Base-by-base conservation (phyloP, 1,139 yeast species). In the Sporopachydermia cereana region DNA sequence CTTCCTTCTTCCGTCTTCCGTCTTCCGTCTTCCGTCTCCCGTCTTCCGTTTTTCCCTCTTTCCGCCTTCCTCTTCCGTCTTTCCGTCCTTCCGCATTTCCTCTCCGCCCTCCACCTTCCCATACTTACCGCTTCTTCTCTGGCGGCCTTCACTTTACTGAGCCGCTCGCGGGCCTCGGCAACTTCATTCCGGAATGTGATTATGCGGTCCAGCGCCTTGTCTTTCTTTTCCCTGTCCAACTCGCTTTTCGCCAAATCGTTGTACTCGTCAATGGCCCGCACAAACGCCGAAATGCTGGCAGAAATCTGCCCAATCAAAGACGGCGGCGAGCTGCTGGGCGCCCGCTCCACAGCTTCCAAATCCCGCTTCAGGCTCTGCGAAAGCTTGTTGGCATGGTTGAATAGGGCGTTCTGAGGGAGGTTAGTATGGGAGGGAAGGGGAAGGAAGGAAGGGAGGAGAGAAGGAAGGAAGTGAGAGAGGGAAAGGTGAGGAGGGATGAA, bases 321-420 rank as follows among this genome's bases (percentile, higher is more conserved):
- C 47, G 83, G 66, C 12, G 94, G 93, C 1, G 91, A 75, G 3
- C 77, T 71, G 24, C 77, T 70, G 12, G 85, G 72, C 50, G 81
- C 76, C 48, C 71, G 67, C 51, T 85, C 91, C 53, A 89, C 81
- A 47, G 69, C 63, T 18, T 74, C 69, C 45, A 89, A 62, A 55
- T 88, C 96, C 51, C 74, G 75, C 50, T 78, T 74, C 46, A 89
- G 64, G 36, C 79, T 71, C 55, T 78, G 85, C 36, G 88, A 77
- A 63, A 88, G 96, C 61, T 85, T 86, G 49, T 84, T 71, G 7
- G 95, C 96, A 62, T 85, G 95, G 63, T 85, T 89, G 63, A 83
- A 86, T 45, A 88, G 68, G 24, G 95, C 79, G 63, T 86, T 86
- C 96, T 70, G 42, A 47, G 42, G 14, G 29, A 14, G 14, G 29